Conservation (phyloP, 2,329 filamentous ascomycete genomes). For the Purpureocillium lavendulum region DNA sequence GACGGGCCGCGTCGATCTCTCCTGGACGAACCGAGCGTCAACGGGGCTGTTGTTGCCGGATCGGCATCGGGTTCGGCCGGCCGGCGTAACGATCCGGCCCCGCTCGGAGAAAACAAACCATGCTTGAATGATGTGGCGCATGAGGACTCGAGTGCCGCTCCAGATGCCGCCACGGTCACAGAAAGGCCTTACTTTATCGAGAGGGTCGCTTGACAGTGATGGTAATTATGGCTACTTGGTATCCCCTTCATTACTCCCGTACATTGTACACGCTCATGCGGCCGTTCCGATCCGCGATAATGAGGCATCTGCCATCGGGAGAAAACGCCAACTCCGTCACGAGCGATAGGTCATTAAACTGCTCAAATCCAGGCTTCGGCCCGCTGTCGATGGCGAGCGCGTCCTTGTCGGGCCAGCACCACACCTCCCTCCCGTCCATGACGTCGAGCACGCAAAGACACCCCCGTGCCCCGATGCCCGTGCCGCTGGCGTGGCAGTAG, state of each 20-base stretch:
- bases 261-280: constrained; percentile 25
- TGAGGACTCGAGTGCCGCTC: too few relatives aligned
- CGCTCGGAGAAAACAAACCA: neutral
- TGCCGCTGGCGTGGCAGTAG: constrained; percentile 27
- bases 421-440: constrained; percentile 24
- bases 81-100: neutral
- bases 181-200: too few relatives aligned
- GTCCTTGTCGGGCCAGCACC: constrained; percentile 27
- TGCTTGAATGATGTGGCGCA: too few relatives aligned
- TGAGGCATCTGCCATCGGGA: constrained; percentile 24
- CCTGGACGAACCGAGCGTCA: too few relatives aligned
- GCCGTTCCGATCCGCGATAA: constrained; percentile 25
- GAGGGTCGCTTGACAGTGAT: too few relatives aligned
- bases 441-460: constrained; percentile 28
- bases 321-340: constrained; percentile 31
- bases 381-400: constrained; percentile 14
- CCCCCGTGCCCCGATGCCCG: constrained; percentile 22
- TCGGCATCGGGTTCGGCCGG: too few relatives aligned
- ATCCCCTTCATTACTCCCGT: too few relatives aligned
- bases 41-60: too few relatives aligned
- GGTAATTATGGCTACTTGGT: too few relatives aligned
- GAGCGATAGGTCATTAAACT: constrained; percentile 22
- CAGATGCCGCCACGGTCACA: too few relatives aligned
- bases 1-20: too few relatives aligned
- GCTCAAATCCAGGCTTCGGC: constrained; percentile 15